phyloP scores from a whole-genome alignment of 495 filamentous ascomycete genomes.

The Neurospora discreta region DNA sequence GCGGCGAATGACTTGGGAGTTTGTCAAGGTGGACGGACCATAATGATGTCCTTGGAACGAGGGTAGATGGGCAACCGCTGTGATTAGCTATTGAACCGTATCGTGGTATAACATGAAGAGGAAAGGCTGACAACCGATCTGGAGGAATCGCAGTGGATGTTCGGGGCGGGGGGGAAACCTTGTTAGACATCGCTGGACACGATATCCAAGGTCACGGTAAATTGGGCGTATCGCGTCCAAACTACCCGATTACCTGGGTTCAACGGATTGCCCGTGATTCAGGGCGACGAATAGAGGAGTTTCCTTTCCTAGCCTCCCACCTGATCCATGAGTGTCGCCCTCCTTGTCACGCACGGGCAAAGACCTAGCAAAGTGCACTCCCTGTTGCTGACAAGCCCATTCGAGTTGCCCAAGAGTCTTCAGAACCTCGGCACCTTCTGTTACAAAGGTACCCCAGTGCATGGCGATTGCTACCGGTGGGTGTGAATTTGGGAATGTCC shows the following conservation, averaged over 20 bases:
- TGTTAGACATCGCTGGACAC: not conserved
- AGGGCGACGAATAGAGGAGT: slow-evolving; percentile 6
- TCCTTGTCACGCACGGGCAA: not conserved
- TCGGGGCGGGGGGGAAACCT: rapidly evolving
- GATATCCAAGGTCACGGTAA: not conserved
- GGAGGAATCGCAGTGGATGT: not conserved
- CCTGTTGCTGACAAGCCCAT: slow-evolving; percentile 20
- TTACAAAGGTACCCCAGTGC: slow-evolving; percentile 26
- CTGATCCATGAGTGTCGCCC: rapidly evolving
- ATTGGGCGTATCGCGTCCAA: rapidly evolving
- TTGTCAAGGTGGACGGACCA: not conserved
- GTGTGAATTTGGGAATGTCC: not conserved
- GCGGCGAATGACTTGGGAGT: not conserved
- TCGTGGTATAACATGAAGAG: not conserved
- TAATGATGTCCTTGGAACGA: not conserved
- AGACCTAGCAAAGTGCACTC: slow-evolving; percentile 13
- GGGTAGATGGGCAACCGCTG: not conserved
- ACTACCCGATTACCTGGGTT: rapidly evolving
- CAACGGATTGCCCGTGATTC: slow-evolving; percentile 6
- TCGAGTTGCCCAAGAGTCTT: slow-evolving; percentile 20
- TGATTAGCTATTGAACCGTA: not conserved
- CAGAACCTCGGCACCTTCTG: slow-evolving; percentile 16
- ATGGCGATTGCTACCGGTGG: slow-evolving; percentile 18
- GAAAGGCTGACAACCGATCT: not conserved
- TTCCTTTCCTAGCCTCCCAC: not conserved